Conservation (phyloP, 768 basidiomycete species). For the Hypsizygus marmoreus region DNA sequence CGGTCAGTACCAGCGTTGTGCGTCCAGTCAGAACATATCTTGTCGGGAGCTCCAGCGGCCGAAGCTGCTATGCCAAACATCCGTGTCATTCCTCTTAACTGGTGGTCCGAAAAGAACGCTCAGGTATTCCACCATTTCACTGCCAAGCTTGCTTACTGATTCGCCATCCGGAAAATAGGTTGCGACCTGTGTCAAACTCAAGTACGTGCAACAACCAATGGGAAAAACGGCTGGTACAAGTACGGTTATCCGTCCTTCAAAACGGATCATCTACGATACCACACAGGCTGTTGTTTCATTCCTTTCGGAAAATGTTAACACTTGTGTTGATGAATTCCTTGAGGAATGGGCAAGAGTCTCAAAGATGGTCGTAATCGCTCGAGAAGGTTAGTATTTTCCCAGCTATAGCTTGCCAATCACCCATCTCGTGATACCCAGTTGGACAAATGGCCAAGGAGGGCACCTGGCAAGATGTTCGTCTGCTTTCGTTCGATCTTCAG, state of each 20-base stretch:
- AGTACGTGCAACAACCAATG: conserved; percentile 85
- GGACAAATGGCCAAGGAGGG: conserved; percentile 79
- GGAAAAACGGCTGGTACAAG: conserved; percentile 66
- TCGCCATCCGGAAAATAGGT: conserved; percentile 45
- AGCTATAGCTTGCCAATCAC: conserved; percentile 5
- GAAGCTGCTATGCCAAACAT: conserved; percentile 95
- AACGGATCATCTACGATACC: conserved; percentile 88
- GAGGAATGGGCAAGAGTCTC: conserved; percentile 93
- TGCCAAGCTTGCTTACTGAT: neutral
- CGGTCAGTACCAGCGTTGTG: conserved; percentile 82
- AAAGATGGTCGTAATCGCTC: conserved; percentile 92
- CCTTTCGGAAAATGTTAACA: conserved; percentile 81
- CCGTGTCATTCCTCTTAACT: conserved; percentile 83
- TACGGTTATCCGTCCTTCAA: conserved; percentile 78
- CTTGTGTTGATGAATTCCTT: conserved; percentile 86
- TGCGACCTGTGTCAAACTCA: conserved; percentile 87
- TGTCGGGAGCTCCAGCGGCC: conserved; percentile 81
- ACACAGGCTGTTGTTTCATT: conserved; percentile 88
- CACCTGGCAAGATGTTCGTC: conserved; percentile 72
- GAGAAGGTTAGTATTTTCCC: conserved; percentile 60
- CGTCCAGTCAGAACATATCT: conserved; percentile 78
- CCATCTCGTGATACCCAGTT: conserved; percentile 44
- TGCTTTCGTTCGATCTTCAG: conserved; percentile 88
- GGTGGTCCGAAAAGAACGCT: conserved; percentile 86
- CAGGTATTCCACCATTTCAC: conserved; percentile 37